Conservation (phyloP, 495 filamentous ascomycete genomes). For the Penicillium canariense region DNA sequence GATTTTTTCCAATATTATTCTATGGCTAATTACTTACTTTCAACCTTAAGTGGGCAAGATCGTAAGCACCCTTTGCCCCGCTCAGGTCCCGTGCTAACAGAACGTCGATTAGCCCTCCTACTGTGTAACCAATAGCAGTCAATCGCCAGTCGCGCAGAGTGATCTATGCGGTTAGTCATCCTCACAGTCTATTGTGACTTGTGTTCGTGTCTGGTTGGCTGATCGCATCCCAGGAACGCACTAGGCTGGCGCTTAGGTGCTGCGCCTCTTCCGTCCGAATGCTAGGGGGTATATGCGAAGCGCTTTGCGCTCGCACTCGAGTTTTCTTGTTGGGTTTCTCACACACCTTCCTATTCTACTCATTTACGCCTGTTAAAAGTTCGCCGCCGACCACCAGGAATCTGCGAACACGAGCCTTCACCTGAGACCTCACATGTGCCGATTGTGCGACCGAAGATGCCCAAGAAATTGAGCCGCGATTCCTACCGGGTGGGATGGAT, state of each 20-base stretch:
- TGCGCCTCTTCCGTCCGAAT: background rate
- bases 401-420: no score
- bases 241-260: background rate
- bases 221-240: background rate
- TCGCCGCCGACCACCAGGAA: background rate
- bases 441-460: background rate
- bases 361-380: background rate
- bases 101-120: no score
- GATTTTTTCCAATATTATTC: no score
- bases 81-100: no score
- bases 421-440: background rate
- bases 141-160: no score
- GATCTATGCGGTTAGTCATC: background rate
- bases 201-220: background rate
- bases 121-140: no score
- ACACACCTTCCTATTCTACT: background rate
- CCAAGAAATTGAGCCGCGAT: background rate
- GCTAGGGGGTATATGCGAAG: background rate
- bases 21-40: no score
- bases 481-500: slow-evolving; percentile 35
- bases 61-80: no score
- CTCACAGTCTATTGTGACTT: background rate
- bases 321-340: background rate
- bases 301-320: background rate
- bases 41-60: no score